Evolutionary conservation across 2,329 filamentous ascomycete species (phyloP).

Genomic region (Grosmannia clavigera): DNA sequence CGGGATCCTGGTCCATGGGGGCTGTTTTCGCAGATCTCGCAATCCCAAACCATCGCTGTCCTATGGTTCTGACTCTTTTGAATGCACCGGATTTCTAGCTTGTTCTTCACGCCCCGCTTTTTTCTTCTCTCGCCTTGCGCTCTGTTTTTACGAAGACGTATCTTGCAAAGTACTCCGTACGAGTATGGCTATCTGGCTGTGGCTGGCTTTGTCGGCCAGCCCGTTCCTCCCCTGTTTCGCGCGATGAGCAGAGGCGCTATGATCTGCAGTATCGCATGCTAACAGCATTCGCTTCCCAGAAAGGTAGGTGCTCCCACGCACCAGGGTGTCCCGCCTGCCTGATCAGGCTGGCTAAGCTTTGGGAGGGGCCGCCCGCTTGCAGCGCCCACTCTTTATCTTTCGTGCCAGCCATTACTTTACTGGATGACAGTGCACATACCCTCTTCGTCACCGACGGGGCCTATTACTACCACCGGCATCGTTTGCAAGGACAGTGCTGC

Average conservation of each 20-base stretch:
- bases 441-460: neutral
- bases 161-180: too few species aligned
- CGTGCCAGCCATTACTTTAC: neutral
- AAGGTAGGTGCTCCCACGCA: conserved; percentile 4
- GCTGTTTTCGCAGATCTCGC: too few species aligned
- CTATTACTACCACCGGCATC: neutral
- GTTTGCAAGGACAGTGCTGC: neutral
- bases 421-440: neutral
- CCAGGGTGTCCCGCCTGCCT: neutral
- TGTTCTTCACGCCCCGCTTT: neutral
- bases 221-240: neutral
- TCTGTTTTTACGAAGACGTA: neutral
- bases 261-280: neutral
- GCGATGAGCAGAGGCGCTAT: neutral
- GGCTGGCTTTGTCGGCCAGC: neutral
- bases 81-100: too few species aligned
- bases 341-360: neutral
- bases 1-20: too few species aligned
- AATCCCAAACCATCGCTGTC: too few species aligned
- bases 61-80: too few species aligned
- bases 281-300: conserved; percentile 5
- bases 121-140: neutral
- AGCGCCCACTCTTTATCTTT: neutral
- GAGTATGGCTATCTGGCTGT: too few species aligned
- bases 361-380: neutral